Base-by-base conservation (phyloP, 2,329 filamentous ascomycete genomes). In the Periconia digitata region DNA sequence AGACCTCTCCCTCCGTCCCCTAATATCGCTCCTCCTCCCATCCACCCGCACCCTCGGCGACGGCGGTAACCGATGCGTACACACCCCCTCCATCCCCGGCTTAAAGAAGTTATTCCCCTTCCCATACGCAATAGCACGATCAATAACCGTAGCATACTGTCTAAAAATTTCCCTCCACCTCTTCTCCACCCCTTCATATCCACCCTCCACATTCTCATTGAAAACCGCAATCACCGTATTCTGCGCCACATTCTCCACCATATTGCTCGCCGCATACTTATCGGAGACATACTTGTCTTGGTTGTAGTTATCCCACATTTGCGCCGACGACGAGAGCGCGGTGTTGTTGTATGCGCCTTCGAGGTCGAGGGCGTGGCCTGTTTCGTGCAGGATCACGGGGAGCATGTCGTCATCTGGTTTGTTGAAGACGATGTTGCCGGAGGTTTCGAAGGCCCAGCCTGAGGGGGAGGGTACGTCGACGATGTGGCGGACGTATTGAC, bases 321-420 rank as follows among this genome's bases (percentile, higher is more conserved):
- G 40, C n/a, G 50, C 36, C 20, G 44, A 50, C 21, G 23, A 37
- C 2, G 56, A 55, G 8, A 55, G 32, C 3, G 49, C 37, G 2
- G 44, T 46, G 34, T 47, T 44, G 3, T 24, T 22, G 37, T 55
- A 55, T 8, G 54, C 54, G 38, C 54, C 52, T 16, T 23, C 40
- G 3, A 55, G 47, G 37, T 59, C 54, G 18, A 59, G 47, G 16
- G 37, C 38, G 43, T 59, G 54, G 15, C 37, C 54, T 10, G 52
- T 51, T 38, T 59, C 56, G 51, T 59, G 56, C n/a, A 56, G 34
- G 36, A 59, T 47, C 10, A 55, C 46, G 27, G 46, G 39, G 20
- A 49, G 29, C 47, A 53, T 42, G 42, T 51, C 21, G 13, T 51
- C 41, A 7, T 34, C 12, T 3, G 42, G 47, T 27, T 44, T 29